Conservation (phyloP, 2,329 filamentous ascomycete genomes). For the Mycosphaerella sp. region DNA sequence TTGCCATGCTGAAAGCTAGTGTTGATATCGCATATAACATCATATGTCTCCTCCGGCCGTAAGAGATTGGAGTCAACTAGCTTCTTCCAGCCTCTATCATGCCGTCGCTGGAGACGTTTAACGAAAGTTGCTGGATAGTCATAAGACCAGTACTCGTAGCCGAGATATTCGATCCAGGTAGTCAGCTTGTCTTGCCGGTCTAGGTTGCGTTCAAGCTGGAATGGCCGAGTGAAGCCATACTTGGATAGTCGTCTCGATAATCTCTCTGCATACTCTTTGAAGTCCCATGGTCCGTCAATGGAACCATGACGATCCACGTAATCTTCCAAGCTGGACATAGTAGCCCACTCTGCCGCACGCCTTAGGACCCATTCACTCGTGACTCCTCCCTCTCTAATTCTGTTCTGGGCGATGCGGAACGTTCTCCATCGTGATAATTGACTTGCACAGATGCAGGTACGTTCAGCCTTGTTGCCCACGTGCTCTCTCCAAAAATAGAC, state of each 20-base stretch:
- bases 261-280: neutral
- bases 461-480: too few species aligned
- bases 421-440: neutral
- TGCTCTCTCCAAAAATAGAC: conserved; percentile 5
- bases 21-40: neutral
- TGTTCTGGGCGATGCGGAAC: too few species aligned
- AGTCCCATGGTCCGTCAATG: neutral
- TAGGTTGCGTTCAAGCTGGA: neutral
- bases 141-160: conserved; percentile 7
- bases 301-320: neutral
- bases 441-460: neutral
- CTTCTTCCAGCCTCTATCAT: conserved; percentile 4
- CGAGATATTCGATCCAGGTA: conserved; percentile 9
- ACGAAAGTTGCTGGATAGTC: neutral
- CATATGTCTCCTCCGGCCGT: neutral
- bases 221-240: conserved; percentile 5
- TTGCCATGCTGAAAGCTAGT: neutral
- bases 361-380: too few species aligned
- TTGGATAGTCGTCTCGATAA: neutral
- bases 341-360: too few species aligned
- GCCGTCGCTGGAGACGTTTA: neutral
- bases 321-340: too few species aligned
- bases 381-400: too few species aligned
- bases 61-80: conserved; percentile 3
- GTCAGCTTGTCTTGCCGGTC: neutral